These are phyloP conservation scores for Aspergillus niger DNA, from an alignment of 2,329 filamentous ascomycete genomes.

Conservation along the genomic window DNA sequence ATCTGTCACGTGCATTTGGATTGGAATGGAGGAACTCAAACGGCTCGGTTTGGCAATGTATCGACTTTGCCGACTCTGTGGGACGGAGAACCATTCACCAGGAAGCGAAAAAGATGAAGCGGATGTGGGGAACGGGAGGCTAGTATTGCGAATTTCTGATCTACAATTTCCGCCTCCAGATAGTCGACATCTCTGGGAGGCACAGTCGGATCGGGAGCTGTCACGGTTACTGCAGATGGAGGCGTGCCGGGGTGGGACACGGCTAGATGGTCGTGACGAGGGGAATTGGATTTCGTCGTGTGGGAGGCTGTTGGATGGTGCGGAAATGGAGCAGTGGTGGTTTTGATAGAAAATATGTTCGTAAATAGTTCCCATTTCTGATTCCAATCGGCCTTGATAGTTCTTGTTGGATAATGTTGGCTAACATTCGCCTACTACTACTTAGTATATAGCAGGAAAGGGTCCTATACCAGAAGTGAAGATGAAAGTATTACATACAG, in stretches of 20 bases:
- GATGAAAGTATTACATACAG: too few relatives aligned
- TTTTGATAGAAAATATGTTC: not conserved
- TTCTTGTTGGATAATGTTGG: too few relatives aligned
- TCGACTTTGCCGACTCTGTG: conserved; percentile 18
- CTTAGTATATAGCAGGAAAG: too few relatives aligned
- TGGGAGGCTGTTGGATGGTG: not conserved
- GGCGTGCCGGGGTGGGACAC: not conserved
- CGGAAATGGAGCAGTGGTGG: not conserved
- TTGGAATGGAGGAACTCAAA: conserved; percentile 29
- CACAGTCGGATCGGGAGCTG: conserved; percentile 12
- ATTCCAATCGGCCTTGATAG: too few relatives aligned
- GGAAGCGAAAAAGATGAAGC: not conserved
- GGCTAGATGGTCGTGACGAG: not conserved
- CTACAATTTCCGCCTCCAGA: conserved; percentile 22
- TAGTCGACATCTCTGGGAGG: conserved; percentile 13
- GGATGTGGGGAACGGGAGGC: not conserved
- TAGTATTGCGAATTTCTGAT: conserved; percentile 18
- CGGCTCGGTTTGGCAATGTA: conserved; percentile 27
- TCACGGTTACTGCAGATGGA: not conserved
- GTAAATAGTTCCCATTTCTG: too few relatives aligned
- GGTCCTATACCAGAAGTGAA: too few relatives aligned
- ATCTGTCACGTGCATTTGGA: conserved; percentile 23
- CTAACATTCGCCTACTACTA: too few relatives aligned
- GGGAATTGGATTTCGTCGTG: conserved; percentile 8
- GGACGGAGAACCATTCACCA: not conserved